Base-by-base conservation (phyloP, 441 rosid genomes). In the Melastoma candidum region DNA sequence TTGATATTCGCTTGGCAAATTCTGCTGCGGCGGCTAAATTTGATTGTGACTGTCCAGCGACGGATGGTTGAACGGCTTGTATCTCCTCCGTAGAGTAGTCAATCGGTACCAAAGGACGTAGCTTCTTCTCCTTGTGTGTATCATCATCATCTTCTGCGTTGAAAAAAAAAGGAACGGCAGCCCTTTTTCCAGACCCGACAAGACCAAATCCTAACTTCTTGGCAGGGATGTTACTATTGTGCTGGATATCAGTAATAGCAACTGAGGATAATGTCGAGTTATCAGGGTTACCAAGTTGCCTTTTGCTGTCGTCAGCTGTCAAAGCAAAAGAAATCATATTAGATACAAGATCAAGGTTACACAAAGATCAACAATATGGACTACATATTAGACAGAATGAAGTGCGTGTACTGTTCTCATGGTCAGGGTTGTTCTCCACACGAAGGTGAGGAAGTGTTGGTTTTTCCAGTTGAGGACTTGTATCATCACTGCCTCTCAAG, bases 31-130 rank as follows among this genome's bases (percentile, higher is more conserved):
- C 87, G 64, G 75, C 90, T 65, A 93, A 73, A 77, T 81, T 83
- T 59, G 95, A 82, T 9, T 88, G 90, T 61, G 80, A 77, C 51
- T 67, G 71, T 54, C 82, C 96, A 55, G 87, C 70, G 59, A 71
- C 76, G 61, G 74, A 46, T 48, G 81, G 71, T 60, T 86, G 83
- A 61, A 84, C 78, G n/a, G 89, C 89, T 65, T 87, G 79, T 71
- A 83, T 76, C 74, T 93, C 97, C 83, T 93, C 97, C 32, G 87
- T 77, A 25, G 99, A 78, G 70, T 93, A 93, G 77, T 89, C 97
- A 62, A 93, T 83, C 50, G 99, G 99, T 70, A 89, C 97, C 74
- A 89, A 78, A 25, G 96, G 99, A 66, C 90, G 87, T 97, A 87
- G 83, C 74, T 83, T 89, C 65, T 83, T 89, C 29, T 87, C 89